Evolutionary conservation across 305 asterid genomes (phyloP).

Genomic region (Fraxinus nigra): DNA sequence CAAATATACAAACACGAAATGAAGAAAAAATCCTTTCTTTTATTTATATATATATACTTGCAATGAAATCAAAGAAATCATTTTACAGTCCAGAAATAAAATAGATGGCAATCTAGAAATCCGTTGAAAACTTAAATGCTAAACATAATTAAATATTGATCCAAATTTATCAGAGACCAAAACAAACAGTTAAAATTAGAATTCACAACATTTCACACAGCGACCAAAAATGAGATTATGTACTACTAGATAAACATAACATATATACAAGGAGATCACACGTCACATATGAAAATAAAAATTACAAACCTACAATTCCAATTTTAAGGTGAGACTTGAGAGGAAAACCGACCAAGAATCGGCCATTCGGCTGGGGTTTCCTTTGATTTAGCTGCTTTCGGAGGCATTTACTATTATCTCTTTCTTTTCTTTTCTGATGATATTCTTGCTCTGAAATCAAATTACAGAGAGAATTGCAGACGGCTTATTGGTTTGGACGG

Average conservation of each 20-base stretch:
- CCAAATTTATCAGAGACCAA: background rate
- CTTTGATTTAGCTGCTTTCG: conserved; percentile 83
- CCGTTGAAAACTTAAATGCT: background rate
- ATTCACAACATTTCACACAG: background rate
- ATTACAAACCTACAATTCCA: conserved; percentile 61
- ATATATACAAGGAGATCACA: background rate
- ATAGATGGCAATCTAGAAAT: background rate
- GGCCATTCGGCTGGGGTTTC: conserved; percentile 80
- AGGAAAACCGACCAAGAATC: conserved; percentile 84
- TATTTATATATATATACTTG: background rate
- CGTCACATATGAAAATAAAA: background rate
- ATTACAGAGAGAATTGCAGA: background rate
- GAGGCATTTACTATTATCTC: conserved; percentile 55
- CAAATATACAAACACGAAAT: background rate
- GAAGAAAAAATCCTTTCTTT: background rate
- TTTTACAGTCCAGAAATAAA: background rate
- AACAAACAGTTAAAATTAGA: background rate
- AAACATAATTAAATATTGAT: background rate
- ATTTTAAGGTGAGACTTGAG: conserved; percentile 90
- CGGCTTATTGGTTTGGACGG: no score
- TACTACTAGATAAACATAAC: background rate
- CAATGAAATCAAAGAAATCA: background rate
- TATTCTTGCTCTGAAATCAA: conserved; percentile 2
- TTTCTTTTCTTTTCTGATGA: background rate
- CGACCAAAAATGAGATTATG: background rate